These are phyloP conservation scores for Melastoma malabathricum DNA, from an alignment of 345 rosid species.

Conservation along the genomic window DNA sequence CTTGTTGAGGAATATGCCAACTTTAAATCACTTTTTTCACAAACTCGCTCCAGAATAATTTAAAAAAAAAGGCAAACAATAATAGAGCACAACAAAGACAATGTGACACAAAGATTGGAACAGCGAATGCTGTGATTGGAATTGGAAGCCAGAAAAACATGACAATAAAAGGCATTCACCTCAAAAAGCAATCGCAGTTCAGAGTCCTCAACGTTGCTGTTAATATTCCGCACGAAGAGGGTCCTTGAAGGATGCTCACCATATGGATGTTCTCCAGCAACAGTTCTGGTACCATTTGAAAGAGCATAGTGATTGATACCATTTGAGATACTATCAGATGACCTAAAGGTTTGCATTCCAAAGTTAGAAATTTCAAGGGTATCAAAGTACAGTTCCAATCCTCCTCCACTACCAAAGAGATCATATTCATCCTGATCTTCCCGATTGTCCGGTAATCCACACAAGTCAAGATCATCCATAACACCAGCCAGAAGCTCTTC, in stretches of 20 bases:
- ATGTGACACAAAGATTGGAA: too few species aligned
- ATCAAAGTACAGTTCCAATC: slow-evolving; percentile 71
- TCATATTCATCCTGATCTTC: slow-evolving; percentile 84
- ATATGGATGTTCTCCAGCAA: slow-evolving; percentile 77
- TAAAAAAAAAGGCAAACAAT: too few species aligned
- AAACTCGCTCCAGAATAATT: too few species aligned
- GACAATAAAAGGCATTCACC: slow-evolving; percentile 23
- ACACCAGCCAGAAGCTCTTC: slow-evolving; percentile 82
- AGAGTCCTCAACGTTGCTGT: slow-evolving; percentile 84
- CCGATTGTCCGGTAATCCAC: slow-evolving; percentile 38
- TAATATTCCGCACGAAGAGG: slow-evolving; percentile 81
- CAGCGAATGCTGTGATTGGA: slow-evolving; percentile 3
- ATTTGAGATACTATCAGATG: slow-evolving; percentile 40
- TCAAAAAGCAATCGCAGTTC: slow-evolving; percentile 77
- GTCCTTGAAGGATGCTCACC: slow-evolving; percentile 99
- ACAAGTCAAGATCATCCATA: slow-evolving; percentile 64
- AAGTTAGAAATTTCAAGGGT: slow-evolving; percentile 33
- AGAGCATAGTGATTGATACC: slow-evolving; percentile 31
- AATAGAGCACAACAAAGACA: too few species aligned
- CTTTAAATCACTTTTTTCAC: too few species aligned
- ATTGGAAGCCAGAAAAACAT: neutral
- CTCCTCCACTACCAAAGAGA: slow-evolving; percentile 75
- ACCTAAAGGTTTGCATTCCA: slow-evolving; percentile 33
- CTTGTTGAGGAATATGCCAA: too few species aligned
- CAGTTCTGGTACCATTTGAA: slow-evolving; percentile 43